phyloP scores from a whole-genome alignment of 305 asterid genomes.

The Solanum hybrid region DNA sequence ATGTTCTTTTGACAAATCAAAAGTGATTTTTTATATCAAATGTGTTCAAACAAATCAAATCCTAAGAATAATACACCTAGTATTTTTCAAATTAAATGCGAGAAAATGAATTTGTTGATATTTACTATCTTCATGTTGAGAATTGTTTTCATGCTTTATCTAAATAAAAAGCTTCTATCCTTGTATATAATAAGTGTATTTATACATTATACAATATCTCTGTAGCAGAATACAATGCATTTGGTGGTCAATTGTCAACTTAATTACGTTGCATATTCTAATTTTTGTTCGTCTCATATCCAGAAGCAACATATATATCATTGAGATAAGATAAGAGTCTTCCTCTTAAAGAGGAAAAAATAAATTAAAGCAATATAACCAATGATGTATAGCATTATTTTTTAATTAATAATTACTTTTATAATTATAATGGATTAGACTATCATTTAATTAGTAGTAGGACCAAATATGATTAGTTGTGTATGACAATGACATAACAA shows the following conservation, averaged over 20 bases:
- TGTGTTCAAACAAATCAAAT: background rate
- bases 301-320: background rate
- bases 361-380: background rate
- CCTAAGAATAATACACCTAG: background rate
- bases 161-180: background rate
- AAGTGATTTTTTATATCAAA: too few relatives aligned
- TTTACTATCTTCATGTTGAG: too few relatives aligned
- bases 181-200: too few relatives aligned
- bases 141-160: too few relatives aligned
- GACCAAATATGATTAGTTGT: conserved; percentile 5
- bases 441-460: background rate
- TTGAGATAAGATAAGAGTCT: background rate
- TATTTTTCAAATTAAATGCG: too few relatives aligned
- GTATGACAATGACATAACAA: conserved; percentile 17
- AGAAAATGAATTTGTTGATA: too few relatives aligned
- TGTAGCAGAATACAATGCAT: background rate
- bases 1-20: background rate
- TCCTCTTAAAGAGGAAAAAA: background rate
- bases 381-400: background rate
- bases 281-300: background rate
- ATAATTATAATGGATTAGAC: background rate
- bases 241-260: background rate
- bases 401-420: background rate
- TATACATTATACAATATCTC: too few relatives aligned
- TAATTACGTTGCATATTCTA: background rate